A percentile compares a stretch with the other conserved stretches of the same genome.
These are phyloP conservation scores for Phytophthora agathidicida DNA, from an alignment of 352 stramenopile genomes.

Conservation along the genomic window DNA sequence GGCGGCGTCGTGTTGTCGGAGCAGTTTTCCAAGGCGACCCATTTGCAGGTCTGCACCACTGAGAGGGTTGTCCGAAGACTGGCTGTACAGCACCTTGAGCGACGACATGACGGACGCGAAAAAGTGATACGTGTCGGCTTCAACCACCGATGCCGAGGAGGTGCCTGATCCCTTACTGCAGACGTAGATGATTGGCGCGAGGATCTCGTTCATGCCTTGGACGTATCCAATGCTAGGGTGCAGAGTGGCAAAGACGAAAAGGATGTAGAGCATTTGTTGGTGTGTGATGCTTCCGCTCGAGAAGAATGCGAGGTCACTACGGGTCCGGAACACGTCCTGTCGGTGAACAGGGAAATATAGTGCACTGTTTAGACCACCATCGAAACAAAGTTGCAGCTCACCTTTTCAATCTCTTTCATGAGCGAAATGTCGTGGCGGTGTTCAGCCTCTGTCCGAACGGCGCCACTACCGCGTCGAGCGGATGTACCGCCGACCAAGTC, in stretches of 20 bases:
- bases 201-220: constrained; percentile 96
- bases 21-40: constrained; percentile 45
- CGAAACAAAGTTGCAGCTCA: constrained; percentile 1
- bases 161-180: constrained; percentile 63
- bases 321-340: constrained; percentile 66
- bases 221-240: constrained; percentile 90
- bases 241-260: constrained; percentile 82
- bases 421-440: constrained; percentile 41
- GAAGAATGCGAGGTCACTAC: constrained; percentile 63
- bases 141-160: constrained; percentile 39
- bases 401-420: constrained; percentile 73
- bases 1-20: constrained; percentile 64
- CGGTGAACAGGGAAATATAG: neutral
- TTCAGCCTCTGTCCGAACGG: constrained; percentile 19
- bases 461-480: constrained; percentile 13
- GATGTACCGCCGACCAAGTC: constrained; percentile 38
- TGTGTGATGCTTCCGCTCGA: constrained; percentile 47
- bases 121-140: constrained; percentile 60
- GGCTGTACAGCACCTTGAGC: constrained; percentile 52
- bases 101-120: constrained; percentile 60
- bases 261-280: constrained; percentile 72
- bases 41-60: constrained; percentile 69
- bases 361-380: neutral
- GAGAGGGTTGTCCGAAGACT: constrained; percentile 42
- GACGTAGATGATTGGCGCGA: constrained; percentile 84